Evolutionary conservation across 495 filamentous ascomycete genomes (phyloP), one percentile per base, ranked within the genome.

Genomic region (Aspergillus cavernicola): DNA sequence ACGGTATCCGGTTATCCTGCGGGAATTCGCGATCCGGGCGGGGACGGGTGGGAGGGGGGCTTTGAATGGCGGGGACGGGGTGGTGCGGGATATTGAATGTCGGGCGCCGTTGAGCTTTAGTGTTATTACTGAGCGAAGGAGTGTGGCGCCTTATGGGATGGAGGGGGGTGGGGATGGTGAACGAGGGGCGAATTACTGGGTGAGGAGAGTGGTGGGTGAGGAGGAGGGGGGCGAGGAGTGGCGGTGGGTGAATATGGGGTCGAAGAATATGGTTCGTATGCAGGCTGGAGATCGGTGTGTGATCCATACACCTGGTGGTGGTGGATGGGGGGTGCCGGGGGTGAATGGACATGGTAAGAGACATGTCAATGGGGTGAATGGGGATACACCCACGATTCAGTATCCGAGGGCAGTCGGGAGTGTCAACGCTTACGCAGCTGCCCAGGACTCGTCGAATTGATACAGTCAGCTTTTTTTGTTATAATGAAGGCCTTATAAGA

Each of bases 1-100:
- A 0, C 79, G 92, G n/a, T 96, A 96, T 62, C 92, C 92, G 1
- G 88, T 96, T 1, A 66, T 96, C 9, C 72, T 96, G 16, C 78
- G 85, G 0, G 81, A 91, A 60, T 96, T 95, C 66, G 82, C 82
- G 2, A 77, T 97, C 19, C 75, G 92, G 2, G 62, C 66, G 28
- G 84, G 82, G 0, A 85, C 81, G 2, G 67, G 69, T 12, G 67
- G 69, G 1, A 32, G 42, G 2, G 67, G 70, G 3, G 46, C 53
- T n/a, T 55, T 61, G n/a, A 38, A 53, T 9, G 69, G 69, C n/a
- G 70, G 69, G 2, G 50, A 76, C 40, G 75, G 75, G 0, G 61
- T 65, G 6, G 45, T 67, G 0, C 58, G 71, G 12, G 68, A 72
- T 13, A 71, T 73, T 33, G 70, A 75, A 39, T 67, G 63, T 11